Evolutionary conservation across 139 green algal genomes (phyloP), one percentile per base, ranked within the genome.

Genomic region (Micractinium sp.): DNA sequence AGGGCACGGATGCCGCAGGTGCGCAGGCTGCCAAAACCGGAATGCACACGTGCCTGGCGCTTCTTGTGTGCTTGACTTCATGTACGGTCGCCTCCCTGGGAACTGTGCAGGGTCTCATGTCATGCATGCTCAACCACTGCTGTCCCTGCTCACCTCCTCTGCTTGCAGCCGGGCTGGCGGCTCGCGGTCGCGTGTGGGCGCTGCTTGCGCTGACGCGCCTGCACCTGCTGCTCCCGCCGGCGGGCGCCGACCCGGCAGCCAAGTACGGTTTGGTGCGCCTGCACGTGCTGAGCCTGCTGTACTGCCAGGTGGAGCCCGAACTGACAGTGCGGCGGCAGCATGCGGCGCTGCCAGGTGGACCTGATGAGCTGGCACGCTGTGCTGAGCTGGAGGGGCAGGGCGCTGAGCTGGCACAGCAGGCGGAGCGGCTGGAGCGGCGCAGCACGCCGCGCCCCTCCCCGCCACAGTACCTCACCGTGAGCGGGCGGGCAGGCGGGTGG

Each of bases 151-250:
- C 67, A 61, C 39, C 36, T n/a, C 16, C 87, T 60, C 31, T n/a
- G 0, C 56, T 53, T 63, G 82, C 82, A 87, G 82, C 79, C 33
- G 85, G 78, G 20, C 39, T 94, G 35, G 60, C 77, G 19, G n/a
- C 60, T 0, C 88, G 91, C 0, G 96, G 95, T 29, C 69, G 85
- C 2, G 93, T 92, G 19, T 99, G 97, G 97, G 71, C 92, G 22
- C 83, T 98, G 86, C 89, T 99, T 38, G 97, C 96, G 41, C 67
- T 92, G 74, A 35, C 94, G 22, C 93, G 97, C 33, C 90, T 99
- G 81, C 94, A 98, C 60, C 94, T 99, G 47, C 90, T 95, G 1
- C 73, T 91, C n/a, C 94, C 96, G 14, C 85, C 95, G 0, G 67
- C 92, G 19, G 95, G 91, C 15, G 88, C 95, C 0, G 97, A 99